A percentile compares a stretch with the other conserved stretches of the same genome.
These are phyloP conservation scores for Bromus sterilis DNA, from an alignment of 176 grass and related monocot species.

Conservation along the genomic window DNA sequence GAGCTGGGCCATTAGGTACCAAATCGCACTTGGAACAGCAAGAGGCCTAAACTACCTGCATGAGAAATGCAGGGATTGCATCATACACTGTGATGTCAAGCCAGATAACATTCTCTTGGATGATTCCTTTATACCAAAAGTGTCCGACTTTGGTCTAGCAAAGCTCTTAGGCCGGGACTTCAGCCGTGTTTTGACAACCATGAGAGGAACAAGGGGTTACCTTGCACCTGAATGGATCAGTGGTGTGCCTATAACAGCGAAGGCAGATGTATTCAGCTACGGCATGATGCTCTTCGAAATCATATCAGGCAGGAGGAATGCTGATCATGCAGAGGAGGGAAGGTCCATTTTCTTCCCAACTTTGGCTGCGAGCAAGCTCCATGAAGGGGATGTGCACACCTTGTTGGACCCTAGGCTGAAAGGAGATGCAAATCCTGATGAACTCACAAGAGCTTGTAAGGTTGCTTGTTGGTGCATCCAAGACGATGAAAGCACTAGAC, in stretches of 20 bases:
- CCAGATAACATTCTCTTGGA: slow-evolving; percentile 93
- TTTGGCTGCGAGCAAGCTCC: slow-evolving; percentile 46
- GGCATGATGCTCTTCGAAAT: slow-evolving; percentile 89
- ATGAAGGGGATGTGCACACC: slow-evolving; percentile 43
- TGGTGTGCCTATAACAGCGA: slow-evolving; percentile 57
- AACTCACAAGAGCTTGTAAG: slow-evolving; percentile 70
- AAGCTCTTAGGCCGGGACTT: slow-evolving; percentile 81
- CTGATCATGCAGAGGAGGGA: slow-evolving; percentile 24
- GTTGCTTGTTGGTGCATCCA: slow-evolving; percentile 92
- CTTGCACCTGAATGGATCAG: slow-evolving; percentile 89
- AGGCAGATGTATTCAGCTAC: slow-evolving; percentile 86
- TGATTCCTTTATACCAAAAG: slow-evolving; percentile 58
- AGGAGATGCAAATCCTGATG: slow-evolving; percentile 40
- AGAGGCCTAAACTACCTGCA: slow-evolving; percentile 77
- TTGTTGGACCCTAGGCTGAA: slow-evolving; percentile 60
- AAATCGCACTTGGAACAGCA: slow-evolving; percentile 70
- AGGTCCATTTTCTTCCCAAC: slow-evolving; percentile 47
- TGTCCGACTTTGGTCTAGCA: slow-evolving; percentile 75
- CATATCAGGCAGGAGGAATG: slow-evolving; percentile 72
- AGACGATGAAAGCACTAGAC: slow-evolving; percentile 67
- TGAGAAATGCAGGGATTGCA: slow-evolving; percentile 79
- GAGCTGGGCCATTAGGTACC: slow-evolving; percentile 52
- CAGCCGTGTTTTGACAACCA: slow-evolving; percentile 77
- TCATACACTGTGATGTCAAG: slow-evolving; percentile 90
- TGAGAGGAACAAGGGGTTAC: slow-evolving; percentile 85